phyloP scores from a whole-genome alignment of 768 basidiomycete species.

The Sarcodon aspratus region DNA sequence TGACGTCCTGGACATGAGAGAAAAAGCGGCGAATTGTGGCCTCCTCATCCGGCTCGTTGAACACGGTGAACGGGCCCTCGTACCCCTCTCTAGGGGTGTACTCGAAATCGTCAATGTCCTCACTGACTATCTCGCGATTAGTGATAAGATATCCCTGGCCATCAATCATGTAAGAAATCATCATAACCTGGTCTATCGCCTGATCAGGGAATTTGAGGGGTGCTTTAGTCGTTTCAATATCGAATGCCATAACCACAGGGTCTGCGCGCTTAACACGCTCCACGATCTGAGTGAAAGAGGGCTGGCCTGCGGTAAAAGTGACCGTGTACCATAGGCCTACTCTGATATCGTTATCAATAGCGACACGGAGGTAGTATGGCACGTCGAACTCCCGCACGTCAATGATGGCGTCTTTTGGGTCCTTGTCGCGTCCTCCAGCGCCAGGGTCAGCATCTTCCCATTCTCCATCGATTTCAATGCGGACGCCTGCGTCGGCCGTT shows the following conservation, averaged over 20 bases:
- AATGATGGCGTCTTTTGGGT: constrained; percentile 87
- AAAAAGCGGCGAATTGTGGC: constrained; percentile 83
- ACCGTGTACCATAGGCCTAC: constrained; percentile 98
- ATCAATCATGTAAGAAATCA: constrained; percentile 99
- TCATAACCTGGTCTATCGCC: constrained; percentile 96
- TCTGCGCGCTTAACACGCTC: constrained; percentile 97
- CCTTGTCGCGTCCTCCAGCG: constrained; percentile 42
- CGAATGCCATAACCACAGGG: constrained; percentile 96
- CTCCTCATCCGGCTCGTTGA: constrained; percentile 91
- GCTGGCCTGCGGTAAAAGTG: constrained; percentile 72
- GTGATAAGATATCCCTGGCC: constrained; percentile 97
- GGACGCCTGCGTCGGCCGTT: constrained; percentile 52
- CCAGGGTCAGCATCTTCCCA: constrained; percentile 35
- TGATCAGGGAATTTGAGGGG: constrained; percentile 99
- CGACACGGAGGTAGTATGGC: constrained; percentile 95
- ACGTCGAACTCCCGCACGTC: constrained; percentile 96
- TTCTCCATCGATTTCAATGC: constrained; percentile 59
- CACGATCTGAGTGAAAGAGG: constrained; percentile 53
- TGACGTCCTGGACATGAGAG: constrained; percentile 84
- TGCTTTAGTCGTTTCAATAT: constrained; percentile 99
- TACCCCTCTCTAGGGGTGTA: constrained; percentile 98
- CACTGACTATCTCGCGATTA: constrained; percentile 92
- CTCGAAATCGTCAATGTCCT: constrained; percentile 97
- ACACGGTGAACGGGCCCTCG: constrained; percentile 91
- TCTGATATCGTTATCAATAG: constrained; percentile 96